Percentiles rank a stretch among this genome's conserved stretches.
These are phyloP conservation scores for Periconia sp. DNA, from an alignment of 2,329 filamentous ascomycete genomes.

Conservation along the genomic window DNA sequence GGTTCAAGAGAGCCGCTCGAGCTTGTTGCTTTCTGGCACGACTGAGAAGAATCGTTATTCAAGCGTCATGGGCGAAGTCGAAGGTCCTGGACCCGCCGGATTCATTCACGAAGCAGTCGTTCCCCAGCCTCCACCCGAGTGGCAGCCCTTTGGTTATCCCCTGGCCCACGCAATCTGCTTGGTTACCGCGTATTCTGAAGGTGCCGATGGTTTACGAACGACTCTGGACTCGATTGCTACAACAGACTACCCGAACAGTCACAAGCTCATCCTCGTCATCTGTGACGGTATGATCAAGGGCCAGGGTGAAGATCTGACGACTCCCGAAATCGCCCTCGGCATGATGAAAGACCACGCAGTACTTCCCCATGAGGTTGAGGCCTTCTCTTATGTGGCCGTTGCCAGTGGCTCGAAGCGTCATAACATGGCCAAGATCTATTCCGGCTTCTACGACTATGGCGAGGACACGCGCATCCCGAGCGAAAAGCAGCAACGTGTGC, in stretches of 20 bases:
- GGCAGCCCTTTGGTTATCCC: constrained; percentile 96
- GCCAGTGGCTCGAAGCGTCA: constrained; percentile 95
- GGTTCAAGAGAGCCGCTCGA: constrained; percentile 47
- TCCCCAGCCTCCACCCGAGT: constrained; percentile 93
- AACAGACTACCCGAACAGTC: constrained; percentile 98
- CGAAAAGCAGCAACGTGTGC: constrained; percentile 94
- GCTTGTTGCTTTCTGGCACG: constrained; percentile 50
- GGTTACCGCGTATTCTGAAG: constrained; percentile 97
- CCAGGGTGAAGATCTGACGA: constrained; percentile 83
- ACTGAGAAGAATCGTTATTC: constrained; percentile 58
- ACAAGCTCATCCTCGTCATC: constrained; percentile 94
- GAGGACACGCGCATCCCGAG: constrained; percentile 75
- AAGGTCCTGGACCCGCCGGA: constrained; percentile 83
- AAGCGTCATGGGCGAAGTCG: constrained; percentile 63
- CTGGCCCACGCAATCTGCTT: constrained; percentile 92
- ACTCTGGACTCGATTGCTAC: constrained; percentile 95
- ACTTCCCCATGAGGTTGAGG: constrained; percentile 78
- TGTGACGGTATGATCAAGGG: constrained; percentile 99
- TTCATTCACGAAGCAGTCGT: constrained; percentile 97
- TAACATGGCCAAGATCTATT: constrained; percentile 99
- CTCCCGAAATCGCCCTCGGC: constrained; percentile 84
- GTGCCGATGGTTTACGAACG: constrained; percentile 87
- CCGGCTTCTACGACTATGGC: constrained; percentile 98
- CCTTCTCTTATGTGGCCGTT: constrained; percentile 96
- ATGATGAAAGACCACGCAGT: constrained; percentile 96